Evolutionary conservation across 2,329 filamentous ascomycete genomes (phyloP).

Genomic region (Cercospora zeae-maydis): DNA sequence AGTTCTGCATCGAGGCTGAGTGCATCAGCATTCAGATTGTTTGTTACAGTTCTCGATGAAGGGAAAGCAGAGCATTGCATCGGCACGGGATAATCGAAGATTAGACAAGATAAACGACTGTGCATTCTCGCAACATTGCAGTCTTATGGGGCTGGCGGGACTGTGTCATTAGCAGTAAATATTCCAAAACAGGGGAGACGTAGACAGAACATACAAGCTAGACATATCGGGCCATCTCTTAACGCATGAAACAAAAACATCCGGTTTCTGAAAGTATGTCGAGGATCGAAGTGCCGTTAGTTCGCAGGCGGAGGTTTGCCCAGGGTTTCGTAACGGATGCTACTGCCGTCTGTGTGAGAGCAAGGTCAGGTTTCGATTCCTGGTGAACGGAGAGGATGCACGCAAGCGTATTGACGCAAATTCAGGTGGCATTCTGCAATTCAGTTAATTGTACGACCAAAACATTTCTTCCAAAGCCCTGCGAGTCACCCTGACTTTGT

Average conservation of each 20-base stretch:
- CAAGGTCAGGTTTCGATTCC: neutral
- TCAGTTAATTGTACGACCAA: neutral
- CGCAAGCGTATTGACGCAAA: neutral
- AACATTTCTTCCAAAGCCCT: neutral
- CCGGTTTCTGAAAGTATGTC: too few species aligned
- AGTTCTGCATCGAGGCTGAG: neutral
- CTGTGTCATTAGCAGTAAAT: neutral
- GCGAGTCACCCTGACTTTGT: conserved; percentile 15
- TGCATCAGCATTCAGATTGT: too few species aligned
- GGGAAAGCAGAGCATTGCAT: too few species aligned
- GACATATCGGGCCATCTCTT: neutral
- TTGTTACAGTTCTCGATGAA: too few species aligned
- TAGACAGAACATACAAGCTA: neutral
- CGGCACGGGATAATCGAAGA: too few species aligned
- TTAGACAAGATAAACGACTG: too few species aligned
- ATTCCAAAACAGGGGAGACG: neutral
- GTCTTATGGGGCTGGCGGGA: neutral
- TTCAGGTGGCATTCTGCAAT: neutral
- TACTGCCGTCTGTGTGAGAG: neutral
- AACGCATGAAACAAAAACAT: too few species aligned
- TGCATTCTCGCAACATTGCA: neutral
- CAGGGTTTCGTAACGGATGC: neutral
- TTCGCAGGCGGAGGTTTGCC: too few species aligned
- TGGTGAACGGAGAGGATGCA: neutral
- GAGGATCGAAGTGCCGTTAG: too few species aligned